Evolutionary conservation across 148 eudicot species (phyloP).

Genomic region (Fallopia convolvulus): DNA sequence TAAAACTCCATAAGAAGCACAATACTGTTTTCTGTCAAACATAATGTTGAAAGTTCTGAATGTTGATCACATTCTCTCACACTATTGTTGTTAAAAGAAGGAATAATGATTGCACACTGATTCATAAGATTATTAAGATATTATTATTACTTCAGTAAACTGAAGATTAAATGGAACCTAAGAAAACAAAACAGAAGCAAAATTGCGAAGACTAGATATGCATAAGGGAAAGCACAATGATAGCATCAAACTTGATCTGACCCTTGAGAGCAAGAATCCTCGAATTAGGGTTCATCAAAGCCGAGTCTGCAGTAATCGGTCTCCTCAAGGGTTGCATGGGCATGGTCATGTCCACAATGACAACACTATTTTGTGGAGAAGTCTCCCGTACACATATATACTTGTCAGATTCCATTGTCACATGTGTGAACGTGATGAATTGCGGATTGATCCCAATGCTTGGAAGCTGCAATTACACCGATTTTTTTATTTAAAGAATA

Average conservation of each 20-base stretch:
- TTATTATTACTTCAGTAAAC: neutral
- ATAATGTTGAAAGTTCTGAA: neutral
- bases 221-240: neutral
- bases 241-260: constrained; percentile 11
- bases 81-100: neutral
- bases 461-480: constrained; percentile 48
- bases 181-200: neutral
- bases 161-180: neutral
- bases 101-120: neutral
- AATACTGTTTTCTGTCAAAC: neutral
- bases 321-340: constrained; percentile 89
- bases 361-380: constrained; percentile 82
- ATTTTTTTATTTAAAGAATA: neutral
- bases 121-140: neutral
- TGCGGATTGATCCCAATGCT: constrained; percentile 81
- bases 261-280: constrained; percentile 88
- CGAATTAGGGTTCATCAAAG: constrained; percentile 86
- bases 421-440: constrained; percentile 87
- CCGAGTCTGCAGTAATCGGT: constrained; percentile 90
- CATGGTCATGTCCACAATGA: constrained; percentile 82
- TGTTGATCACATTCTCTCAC: neutral
- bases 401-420: constrained; percentile 97
- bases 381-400: constrained; percentile 93
- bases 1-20: neutral
- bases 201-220: neutral